Conservation (phyloP, 139 green algal species). For the Haematococcus lacustris region DNA sequence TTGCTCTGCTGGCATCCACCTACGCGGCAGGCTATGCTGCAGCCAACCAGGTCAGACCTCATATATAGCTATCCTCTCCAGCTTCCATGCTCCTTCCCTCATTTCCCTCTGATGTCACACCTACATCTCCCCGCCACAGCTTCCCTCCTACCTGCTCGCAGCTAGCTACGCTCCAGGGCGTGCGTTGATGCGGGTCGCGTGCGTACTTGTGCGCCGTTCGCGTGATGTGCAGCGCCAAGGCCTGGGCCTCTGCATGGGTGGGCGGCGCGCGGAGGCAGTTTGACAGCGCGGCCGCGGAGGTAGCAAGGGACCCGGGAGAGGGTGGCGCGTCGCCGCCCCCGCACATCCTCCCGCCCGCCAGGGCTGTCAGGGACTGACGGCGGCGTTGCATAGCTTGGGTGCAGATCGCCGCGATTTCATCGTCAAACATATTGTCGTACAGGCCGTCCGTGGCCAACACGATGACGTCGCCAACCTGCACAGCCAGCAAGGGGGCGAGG, state of each 20-base stretch:
- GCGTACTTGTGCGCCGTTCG: constrained; percentile 28
- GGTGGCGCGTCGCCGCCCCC: constrained; percentile 1
- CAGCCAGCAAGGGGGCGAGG: too few relatives aligned
- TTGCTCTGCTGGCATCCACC: too few relatives aligned
- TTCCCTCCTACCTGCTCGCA: constrained; percentile 22
- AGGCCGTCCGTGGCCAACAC: constrained; percentile 87
- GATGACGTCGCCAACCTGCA: constrained; percentile 70
- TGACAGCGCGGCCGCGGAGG: background rate
- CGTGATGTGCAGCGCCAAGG: constrained; percentile 6
- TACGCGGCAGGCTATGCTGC: too few relatives aligned
- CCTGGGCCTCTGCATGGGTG: constrained; percentile 4
- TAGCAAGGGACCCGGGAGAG: background rate
- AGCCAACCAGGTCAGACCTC: too few relatives aligned
- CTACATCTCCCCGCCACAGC: too few relatives aligned
- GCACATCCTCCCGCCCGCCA: background rate
- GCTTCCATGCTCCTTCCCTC: too few relatives aligned
- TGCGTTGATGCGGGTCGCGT: constrained; percentile 28
- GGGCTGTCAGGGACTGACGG: too few relatives aligned
- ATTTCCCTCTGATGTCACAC: too few relatives aligned
- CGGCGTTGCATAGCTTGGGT: too few relatives aligned
- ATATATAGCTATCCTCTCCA: too few relatives aligned
- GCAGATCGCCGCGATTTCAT: constrained; percentile 61
- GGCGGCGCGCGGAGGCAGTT: background rate
- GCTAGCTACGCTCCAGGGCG: constrained; percentile 32
- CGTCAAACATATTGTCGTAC: constrained; percentile 95